Evolutionary conservation across 306 rosid genomes (phyloP), one percentile per base, ranked within the genome.

Genomic region (Dryas octopetala): DNA sequence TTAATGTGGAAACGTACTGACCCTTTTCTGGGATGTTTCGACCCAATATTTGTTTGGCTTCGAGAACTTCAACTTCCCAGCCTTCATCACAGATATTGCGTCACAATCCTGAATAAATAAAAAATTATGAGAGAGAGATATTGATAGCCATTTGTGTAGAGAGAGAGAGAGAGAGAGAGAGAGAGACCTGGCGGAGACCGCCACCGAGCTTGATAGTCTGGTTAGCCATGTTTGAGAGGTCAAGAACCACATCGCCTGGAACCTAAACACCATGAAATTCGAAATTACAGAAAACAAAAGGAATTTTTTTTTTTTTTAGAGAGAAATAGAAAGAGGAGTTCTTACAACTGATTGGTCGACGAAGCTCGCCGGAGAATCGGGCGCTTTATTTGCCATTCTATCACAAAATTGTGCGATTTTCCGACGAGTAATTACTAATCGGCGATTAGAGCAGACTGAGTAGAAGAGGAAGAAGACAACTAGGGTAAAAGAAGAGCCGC

Each of bases 11-110:
- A 23, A 43, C 45, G 0, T 4, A 45, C 75, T 14, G 38, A 95
- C 99, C 90, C 97, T 85, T 82, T 95, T 95, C 71, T 90, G 93
- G 16, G 97, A 92, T 77, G 88, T 83, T 82, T 92, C 97, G 61
- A 95, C 93, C 99, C 99, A 92, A 78, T 90, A 95, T 81, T 92
- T 92, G 69, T 90, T 92, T 46, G 96, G 96, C 76, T 85, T 95
- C 3, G 97, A 78, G 75, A 87, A 95, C 78, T 88, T 86, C 62
- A 95, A 83, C 46, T 60, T 85, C 80, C 97, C 99, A 60, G 91
- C 97, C 78, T 89, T 95, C 80, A 80, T 85, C 76, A 79, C 99
- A 63, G 90, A 78, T 78, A 92, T 89, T 28, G 79, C 77, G 83
- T 95, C 99, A 64, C 84, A 75, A 9, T 95, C 97, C 97, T 91